phyloP scores from a whole-genome alignment of 805 yeast genomes.

The Candida koratica region DNA sequence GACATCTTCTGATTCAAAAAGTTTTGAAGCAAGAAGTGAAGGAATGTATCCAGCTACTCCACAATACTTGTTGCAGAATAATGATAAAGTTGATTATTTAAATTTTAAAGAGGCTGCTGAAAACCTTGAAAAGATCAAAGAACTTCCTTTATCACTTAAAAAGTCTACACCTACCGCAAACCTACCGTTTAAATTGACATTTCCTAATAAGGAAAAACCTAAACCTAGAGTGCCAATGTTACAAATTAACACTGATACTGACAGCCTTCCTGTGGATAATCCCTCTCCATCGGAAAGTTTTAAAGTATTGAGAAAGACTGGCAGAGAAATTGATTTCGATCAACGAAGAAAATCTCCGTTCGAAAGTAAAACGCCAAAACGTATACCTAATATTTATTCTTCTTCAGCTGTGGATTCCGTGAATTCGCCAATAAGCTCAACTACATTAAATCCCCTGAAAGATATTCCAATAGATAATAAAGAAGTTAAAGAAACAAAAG shows the following conservation, averaged over 20 bases:
- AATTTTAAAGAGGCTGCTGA: conserved; percentile 46
- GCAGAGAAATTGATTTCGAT: conserved; percentile 76
- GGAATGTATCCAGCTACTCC: conserved; percentile 62
- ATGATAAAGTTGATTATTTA: conserved; percentile 47
- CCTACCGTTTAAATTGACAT: conserved; percentile 13
- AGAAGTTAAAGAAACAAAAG: neutral
- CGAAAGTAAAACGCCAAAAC: conserved; percentile 42
- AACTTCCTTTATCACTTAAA: conserved; percentile 2
- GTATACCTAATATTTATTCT: conserved; percentile 32
- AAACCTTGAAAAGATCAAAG: conserved; percentile 17
- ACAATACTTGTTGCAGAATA: conserved; percentile 50
- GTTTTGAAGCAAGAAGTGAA: conserved; percentile 46
- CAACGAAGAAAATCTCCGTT: conserved; percentile 74
- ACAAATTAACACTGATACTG: conserved; percentile 14
- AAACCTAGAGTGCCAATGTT: conserved; percentile 13
- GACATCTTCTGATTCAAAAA: conserved; percentile 52
- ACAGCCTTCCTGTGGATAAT: neutral
- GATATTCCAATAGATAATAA: conserved; percentile 17
- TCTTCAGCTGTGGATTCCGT: conserved; percentile 27
- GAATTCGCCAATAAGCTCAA: conserved; percentile 33
- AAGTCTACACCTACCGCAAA: neutral
- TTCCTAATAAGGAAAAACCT: conserved; percentile 11
- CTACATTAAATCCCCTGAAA: conserved; percentile 27
- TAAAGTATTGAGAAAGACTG: conserved; percentile 62
- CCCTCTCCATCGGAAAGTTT: conserved; percentile 28